A percentile compares a stretch with the other conserved stretches of the same genome.
These are phyloP conservation scores for Penicillium glabrum DNA, from an alignment of 2,329 filamentous ascomycete species.

Conservation along the genomic window DNA sequence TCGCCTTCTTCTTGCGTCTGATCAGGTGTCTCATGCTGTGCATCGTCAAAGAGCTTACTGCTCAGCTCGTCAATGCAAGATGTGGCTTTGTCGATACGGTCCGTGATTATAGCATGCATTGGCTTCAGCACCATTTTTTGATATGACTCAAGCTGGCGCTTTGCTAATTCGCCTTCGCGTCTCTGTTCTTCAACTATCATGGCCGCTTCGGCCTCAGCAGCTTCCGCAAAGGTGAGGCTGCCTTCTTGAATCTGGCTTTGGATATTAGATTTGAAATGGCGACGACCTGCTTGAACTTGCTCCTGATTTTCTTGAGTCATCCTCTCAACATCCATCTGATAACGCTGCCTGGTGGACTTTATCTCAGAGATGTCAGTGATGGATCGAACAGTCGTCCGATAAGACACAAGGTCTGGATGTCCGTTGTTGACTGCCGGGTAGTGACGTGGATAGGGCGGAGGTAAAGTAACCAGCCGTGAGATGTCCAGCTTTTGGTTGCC, in stretches of 20 bases:
- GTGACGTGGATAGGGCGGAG: constrained; percentile 90
- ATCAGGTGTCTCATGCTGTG: constrained; percentile 68
- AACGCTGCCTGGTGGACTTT: constrained; percentile 60
- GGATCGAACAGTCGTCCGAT: constrained; percentile 70
- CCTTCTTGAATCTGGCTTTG: constrained; percentile 76
- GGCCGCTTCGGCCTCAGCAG: constrained; percentile 76
- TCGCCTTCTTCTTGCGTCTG: constrained; percentile 93
- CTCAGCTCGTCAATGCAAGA: constrained; percentile 74
- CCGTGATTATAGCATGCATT: constrained; percentile 74
- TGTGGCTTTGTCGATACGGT: constrained; percentile 71
- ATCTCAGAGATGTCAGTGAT: constrained; percentile 74
- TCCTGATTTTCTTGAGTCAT: constrained; percentile 54
- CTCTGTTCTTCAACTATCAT: constrained; percentile 69
- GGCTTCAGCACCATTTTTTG: constrained; percentile 81
- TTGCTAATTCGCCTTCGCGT: constrained; percentile 69
- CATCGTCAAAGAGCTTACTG: constrained; percentile 70
- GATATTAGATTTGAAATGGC: constrained; percentile 70
- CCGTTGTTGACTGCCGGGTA: constrained; percentile 95
- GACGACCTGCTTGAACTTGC: constrained; percentile 60
- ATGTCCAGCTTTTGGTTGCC: constrained; percentile 70
- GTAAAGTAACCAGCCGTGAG: constrained; percentile 86
- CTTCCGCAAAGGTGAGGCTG: constrained; percentile 77
- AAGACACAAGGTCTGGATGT: constrained; percentile 82
- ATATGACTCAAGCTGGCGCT: constrained; percentile 80
- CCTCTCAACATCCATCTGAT: constrained; percentile 51